Conservation (phyloP, 106 monocot genomes). For the Dendrobium chrysotoxum region DNA sequence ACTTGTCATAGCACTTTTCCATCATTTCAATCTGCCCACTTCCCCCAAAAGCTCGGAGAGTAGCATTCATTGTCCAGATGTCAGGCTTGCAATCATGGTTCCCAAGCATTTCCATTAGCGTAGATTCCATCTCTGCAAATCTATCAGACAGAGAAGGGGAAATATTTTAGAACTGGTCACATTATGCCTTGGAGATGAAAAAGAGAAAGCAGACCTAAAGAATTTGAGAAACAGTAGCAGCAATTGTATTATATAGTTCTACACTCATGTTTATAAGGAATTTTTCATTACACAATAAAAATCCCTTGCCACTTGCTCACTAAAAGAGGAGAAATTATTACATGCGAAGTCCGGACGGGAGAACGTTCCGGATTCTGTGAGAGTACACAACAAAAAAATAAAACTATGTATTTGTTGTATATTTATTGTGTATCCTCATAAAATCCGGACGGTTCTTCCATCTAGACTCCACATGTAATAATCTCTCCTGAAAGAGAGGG, state of each 20-base stretch:
- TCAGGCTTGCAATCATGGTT: constrained; percentile 71
- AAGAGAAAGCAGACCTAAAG: not conserved
- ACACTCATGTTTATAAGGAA: not conserved
- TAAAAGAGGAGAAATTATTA: no score
- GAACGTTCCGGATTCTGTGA: no score
- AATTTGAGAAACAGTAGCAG: not conserved
- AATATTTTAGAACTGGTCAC: not conserved
- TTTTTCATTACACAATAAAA: not conserved
- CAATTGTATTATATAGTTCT: not conserved
- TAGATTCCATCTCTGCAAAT: constrained; percentile 85
- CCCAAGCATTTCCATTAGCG: constrained; percentile 68
- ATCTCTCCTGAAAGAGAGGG: no score
- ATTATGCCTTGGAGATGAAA: not conserved
- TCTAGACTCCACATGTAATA: no score
- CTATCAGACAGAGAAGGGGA: constrained; percentile 15
- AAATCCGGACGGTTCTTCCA: no score
- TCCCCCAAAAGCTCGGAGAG: constrained; percentile 86
- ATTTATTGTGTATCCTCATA: no score
- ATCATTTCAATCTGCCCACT: constrained; percentile 92
- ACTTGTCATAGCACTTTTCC: constrained; percentile 96
- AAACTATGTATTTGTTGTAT: no score
- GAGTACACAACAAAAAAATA: no score
- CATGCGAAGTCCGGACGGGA: no score
- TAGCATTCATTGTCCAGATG: constrained; percentile 97
- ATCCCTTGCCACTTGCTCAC: not conserved